Percentiles rank a stretch among this genome's conserved stretches.
Conservation (phyloP, 2,329 filamentous ascomycete species). For the Fusarium sp. region DNA sequence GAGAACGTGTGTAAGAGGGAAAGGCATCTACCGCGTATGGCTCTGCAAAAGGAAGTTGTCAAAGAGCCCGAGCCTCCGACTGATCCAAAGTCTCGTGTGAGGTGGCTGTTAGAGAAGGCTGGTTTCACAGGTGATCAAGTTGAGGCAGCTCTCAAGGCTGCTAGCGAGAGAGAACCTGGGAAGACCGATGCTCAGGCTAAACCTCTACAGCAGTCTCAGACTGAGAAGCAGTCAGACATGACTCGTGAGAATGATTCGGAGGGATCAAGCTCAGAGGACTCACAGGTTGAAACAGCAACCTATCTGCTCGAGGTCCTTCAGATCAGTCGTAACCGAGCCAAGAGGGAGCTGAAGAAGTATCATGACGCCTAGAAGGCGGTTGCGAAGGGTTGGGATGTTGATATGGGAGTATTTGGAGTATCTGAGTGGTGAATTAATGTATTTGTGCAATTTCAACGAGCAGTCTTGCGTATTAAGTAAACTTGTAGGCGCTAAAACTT, state of each 20-base stretch:
- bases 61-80: not conserved
- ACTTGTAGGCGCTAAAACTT: not conserved
- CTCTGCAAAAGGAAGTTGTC: not conserved
- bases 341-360: not conserved
- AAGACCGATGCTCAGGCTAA: not conserved
- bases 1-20: conserved; percentile 19
- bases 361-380: not conserved
- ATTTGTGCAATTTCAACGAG: not conserved
- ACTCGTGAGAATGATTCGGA: not conserved
- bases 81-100: not conserved
- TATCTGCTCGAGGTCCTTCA: not conserved
- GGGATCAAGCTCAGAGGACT: not conserved
- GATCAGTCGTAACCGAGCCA: not conserved
- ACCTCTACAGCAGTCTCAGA: not conserved
- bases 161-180: not conserved
- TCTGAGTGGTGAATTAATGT: not conserved
- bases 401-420: not conserved
- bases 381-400: not conserved
- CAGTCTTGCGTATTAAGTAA: not conserved
- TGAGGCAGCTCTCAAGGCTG: not conserved
- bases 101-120: not conserved
- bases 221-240: not conserved
- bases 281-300: not conserved
- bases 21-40: not conserved
- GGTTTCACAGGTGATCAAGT: not conserved